A percentile compares a stretch with the other conserved stretches of the same genome.
phyloP scores from a whole-genome alignment of 306 rosid genomes.

The Hippophae tibetana region DNA sequence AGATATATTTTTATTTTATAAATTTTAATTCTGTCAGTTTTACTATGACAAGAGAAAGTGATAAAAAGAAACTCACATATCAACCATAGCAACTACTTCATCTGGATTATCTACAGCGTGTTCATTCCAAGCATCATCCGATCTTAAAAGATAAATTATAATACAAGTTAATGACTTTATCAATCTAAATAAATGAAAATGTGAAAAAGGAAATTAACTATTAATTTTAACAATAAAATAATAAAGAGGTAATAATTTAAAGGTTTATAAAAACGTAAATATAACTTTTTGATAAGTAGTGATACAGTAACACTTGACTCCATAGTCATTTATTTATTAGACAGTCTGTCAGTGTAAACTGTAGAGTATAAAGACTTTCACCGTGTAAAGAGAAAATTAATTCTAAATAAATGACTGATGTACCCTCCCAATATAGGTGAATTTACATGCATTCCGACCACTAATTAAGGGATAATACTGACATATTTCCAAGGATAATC shows the following conservation, averaged over 20 bases:
- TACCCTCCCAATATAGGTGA: background rate
- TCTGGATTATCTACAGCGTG: slow-evolving; percentile 85
- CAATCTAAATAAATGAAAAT: background rate
- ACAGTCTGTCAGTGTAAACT: no score
- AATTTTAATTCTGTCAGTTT: no score
- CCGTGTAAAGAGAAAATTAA: slow-evolving; percentile 4
- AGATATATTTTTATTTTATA: no score
- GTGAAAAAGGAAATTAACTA: no score
- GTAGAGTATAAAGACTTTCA: background rate
- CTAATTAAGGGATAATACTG: background rate
- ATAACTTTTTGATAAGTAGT: no score
- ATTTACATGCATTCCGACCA: background rate
- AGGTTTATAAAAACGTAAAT: no score
- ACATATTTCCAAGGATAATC: background rate
- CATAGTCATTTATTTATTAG: no score
- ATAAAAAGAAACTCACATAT: slow-evolving; percentile 42
- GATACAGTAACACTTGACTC: no score
- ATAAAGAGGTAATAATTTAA: no score
- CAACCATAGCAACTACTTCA: slow-evolving; percentile 69
- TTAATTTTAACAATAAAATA: no score
- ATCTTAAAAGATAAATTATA: slow-evolving; percentile 30
- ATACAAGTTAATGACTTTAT: background rate
- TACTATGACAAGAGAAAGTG: slow-evolving; percentile 2
- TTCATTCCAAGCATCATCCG: slow-evolving; percentile 31
- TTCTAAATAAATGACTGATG: slow-evolving; percentile 2